Conservation (phyloP, 2,329 filamentous ascomycete species). For the Colletotrichum euphorbiae region DNA sequence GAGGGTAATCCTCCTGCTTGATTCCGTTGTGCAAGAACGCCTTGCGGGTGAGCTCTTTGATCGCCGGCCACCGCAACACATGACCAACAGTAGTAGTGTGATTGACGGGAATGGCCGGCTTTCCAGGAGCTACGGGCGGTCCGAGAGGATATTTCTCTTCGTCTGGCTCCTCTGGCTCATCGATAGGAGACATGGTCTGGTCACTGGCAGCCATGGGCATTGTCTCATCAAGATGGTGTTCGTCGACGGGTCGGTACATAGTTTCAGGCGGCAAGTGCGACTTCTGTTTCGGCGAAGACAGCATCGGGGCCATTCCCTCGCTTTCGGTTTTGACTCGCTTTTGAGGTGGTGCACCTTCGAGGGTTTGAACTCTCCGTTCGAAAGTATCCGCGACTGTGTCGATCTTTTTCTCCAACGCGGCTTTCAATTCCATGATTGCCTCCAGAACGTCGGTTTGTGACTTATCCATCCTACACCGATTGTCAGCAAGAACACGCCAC, state of each 20-base stretch:
- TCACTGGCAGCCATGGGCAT: constrained; percentile 46
- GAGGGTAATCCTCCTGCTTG: constrained; percentile 76
- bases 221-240: constrained; percentile 12
- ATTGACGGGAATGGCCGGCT: constrained; percentile 81
- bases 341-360: constrained; percentile 7
- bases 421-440: constrained; percentile 53
- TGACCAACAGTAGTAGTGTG: constrained; percentile 93
- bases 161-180: constrained; percentile 56
- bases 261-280: constrained; percentile 10
- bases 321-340: constrained; percentile 37
- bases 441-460: constrained; percentile 71
- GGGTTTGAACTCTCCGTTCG: constrained; percentile 19
- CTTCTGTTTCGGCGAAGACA: constrained; percentile 20
- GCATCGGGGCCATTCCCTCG: constrained; percentile 6
- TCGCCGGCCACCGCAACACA: constrained; percentile 78
- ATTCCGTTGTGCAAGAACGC: constrained; percentile 62
- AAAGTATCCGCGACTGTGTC: not conserved
- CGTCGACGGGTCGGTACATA: not conserved
- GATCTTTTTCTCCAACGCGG: constrained; percentile 36
- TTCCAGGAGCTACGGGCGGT: constrained; percentile 65
- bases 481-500: constrained; percentile 44
- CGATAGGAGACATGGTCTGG: constrained; percentile 42
- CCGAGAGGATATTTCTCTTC: constrained; percentile 62
- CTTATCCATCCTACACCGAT: constrained; percentile 65
- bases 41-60: constrained; percentile 70